phyloP scores from a whole-genome alignment of 2,329 filamentous ascomycete species.

The Talaromyces piceae region DNA sequence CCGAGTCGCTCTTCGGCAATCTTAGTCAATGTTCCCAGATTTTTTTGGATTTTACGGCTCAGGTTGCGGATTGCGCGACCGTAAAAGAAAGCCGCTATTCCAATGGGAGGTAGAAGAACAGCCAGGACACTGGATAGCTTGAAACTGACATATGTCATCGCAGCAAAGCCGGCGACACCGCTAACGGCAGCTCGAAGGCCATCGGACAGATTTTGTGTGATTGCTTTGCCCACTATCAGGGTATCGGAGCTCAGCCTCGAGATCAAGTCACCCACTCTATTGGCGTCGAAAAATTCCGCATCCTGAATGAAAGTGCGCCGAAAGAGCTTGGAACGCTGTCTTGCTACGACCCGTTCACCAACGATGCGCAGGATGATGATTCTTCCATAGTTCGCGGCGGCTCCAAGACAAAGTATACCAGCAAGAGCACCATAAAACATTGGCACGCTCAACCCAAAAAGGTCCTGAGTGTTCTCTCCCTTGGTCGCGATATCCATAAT shows the following conservation, averaged over 20 bases:
- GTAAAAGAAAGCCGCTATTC: constrained; percentile 84
- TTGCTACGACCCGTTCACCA: constrained; percentile 86
- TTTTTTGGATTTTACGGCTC: constrained; percentile 88
- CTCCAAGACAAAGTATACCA: constrained; percentile 70
- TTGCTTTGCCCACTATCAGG: constrained; percentile 95
- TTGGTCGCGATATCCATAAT: constrained; percentile 89
- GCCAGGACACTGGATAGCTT: constrained; percentile 81
- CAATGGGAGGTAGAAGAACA: constrained; percentile 84
- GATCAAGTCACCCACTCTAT: constrained; percentile 91
- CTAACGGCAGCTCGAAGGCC: constrained; percentile 87
- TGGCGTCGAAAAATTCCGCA: constrained; percentile 97
- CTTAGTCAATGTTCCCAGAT: constrained; percentile 85
- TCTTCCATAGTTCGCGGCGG: constrained; percentile 84
- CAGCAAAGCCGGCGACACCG: constrained; percentile 76
- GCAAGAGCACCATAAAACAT: constrained; percentile 84
- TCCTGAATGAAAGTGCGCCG: constrained; percentile 92
- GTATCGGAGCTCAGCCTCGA: constrained; percentile 93
- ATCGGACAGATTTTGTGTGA: constrained; percentile 95
- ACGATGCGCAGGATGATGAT: constrained; percentile 91
- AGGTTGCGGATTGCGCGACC: constrained; percentile 82
- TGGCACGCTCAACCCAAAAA: constrained; percentile 77
- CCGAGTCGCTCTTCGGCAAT: constrained; percentile 97
- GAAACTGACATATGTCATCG: constrained; percentile 94
- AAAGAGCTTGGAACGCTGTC: constrained; percentile 83
- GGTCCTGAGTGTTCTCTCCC: constrained; percentile 49